phyloP scores from a whole-genome alignment of 176 grass and related monocot species.

The Musa acuminata region DNA sequence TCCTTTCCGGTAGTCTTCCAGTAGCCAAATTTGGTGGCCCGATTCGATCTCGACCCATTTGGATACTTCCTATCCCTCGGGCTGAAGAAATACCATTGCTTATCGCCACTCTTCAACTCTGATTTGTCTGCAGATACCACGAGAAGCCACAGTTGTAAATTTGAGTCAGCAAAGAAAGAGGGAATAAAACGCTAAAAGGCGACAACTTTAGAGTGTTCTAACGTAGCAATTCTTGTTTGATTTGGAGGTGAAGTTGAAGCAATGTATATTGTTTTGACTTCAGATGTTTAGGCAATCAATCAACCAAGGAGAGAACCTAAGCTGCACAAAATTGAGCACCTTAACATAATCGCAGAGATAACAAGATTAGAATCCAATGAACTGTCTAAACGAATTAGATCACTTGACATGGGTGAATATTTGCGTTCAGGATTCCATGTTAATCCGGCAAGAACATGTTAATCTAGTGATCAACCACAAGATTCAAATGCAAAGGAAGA shows the following conservation, averaged over 20 bases:
- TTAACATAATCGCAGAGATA: neutral
- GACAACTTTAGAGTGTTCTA: neutral
- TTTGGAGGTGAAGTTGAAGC: neutral
- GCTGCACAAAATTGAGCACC: neutral
- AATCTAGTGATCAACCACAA: neutral
- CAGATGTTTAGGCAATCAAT: neutral
- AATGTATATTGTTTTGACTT: neutral
- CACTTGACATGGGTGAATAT: no score
- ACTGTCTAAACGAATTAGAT: no score
- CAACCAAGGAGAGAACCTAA: neutral
- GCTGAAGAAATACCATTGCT: constrained; percentile 21
- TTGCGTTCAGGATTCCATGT: no score
- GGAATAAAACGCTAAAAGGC: neutral
- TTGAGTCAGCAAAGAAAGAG: neutral
- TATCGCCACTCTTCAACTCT: constrained; percentile 3
- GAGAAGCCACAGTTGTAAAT: neutral
- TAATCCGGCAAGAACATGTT: no score
- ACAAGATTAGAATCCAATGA: no score
- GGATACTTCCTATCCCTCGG: constrained; percentile 16
- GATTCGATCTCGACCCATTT: constrained; percentile 13
- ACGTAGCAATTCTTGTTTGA: neutral
- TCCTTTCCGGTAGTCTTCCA: constrained; percentile 19
- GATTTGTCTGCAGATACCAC: constrained; percentile 13
- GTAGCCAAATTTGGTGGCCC: constrained; percentile 9
- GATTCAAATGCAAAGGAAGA: neutral